phyloP scores from a whole-genome alignment of 2,329 filamentous ascomycete species.

The Colletotrichum sp. region DNA sequence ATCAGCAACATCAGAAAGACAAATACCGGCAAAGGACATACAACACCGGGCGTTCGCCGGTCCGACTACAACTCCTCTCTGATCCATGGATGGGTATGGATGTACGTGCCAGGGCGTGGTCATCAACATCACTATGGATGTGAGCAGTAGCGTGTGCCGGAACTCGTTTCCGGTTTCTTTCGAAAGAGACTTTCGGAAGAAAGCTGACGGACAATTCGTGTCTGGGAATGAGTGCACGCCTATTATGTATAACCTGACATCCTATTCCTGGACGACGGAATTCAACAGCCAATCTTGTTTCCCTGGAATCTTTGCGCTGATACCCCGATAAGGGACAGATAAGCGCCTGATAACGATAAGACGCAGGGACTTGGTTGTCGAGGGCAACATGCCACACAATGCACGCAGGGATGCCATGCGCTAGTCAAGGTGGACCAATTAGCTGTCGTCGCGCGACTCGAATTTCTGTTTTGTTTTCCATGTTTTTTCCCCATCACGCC shows the following conservation, averaged over 20 bases:
- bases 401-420: neutral
- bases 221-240: neutral
- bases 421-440: neutral
- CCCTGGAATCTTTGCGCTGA: neutral
- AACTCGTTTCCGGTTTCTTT: too few relatives aligned
- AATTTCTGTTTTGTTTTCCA: neutral
- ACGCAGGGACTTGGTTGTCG: neutral
- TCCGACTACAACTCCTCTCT: too few relatives aligned
- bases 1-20: too few relatives aligned
- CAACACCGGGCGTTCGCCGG: too few relatives aligned
- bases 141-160: too few relatives aligned
- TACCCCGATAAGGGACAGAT: neutral
- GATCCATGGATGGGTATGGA: too few relatives aligned
- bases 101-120: too few relatives aligned
- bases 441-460: neutral
- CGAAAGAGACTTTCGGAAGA: too few relatives aligned
- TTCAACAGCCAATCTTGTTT: neutral
- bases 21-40: too few relatives aligned
- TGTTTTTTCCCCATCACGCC: neutral
- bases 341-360: neutral
- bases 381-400: neutral
- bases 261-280: neutral
- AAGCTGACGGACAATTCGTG: too few relatives aligned
- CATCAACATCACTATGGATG: too few relatives aligned
- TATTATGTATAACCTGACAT: neutral